Evolutionary conservation across 306 rosid genomes (phyloP), one percentile per base, ranked within the genome.

Genomic region (Sphenostylis stenocarpa): DNA sequence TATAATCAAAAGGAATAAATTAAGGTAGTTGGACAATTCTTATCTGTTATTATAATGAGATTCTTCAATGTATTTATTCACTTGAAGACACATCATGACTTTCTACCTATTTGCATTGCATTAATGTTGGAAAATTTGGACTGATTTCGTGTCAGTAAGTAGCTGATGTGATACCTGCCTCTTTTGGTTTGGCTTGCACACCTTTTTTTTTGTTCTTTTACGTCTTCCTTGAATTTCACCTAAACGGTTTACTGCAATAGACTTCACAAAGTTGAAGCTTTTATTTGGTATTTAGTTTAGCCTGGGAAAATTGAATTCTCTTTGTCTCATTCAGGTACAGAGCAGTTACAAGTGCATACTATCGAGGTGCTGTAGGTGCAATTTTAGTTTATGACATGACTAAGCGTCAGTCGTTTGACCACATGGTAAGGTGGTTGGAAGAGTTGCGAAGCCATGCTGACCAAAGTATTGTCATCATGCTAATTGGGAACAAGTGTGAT

Each of bases 271-370:
- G 55, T 75, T 28, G 75, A 75, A 69, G 20, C 8, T 55, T 71
- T 68, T 20, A 43, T 60, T 21, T 78, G 26, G 53, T 64, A 11
- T 16, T 33, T 33, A 31, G 23, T 7, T 21, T 49, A 24, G 38
- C 45, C 13, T 79, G 41, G 45, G 41, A 70, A 66, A 70, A 36
- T 55, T 4, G 33, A n/a, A 0, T 3, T 71, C 4, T 31, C 8
- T 4, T 73, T 4, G 7, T 34, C 15, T 67, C 0, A n/a, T 67
- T 55, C 83, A 93, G 98, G 83, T 91, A 91, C 70, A 81, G 97
- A 70, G 98, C 98, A 62, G 97, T 93, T 43, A 91, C 98, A 14
- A 93, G 96, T 82, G 97, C 98, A 80, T 93, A 93, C 86, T 93
- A 93, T 74, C 66, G 97, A 67, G 98, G 98, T 17, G 98, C 98